A percentile compares a stretch with the other conserved stretches of the same genome.
These are phyloP conservation scores for Cladobotryum mycophilum DNA, from an alignment of 2,329 filamentous ascomycete species.

Conservation along the genomic window DNA sequence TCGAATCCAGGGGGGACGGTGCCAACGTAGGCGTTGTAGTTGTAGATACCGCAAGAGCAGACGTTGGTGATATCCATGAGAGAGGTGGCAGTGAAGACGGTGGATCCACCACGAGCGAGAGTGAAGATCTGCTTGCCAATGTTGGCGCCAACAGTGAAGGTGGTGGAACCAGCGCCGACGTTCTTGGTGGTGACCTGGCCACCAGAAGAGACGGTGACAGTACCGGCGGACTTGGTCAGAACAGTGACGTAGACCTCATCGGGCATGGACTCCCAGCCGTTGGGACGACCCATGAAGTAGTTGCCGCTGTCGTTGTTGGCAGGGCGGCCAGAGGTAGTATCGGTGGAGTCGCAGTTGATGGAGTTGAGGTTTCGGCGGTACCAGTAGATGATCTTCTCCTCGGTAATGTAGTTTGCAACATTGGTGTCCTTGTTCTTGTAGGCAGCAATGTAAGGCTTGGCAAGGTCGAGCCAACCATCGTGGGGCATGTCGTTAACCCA, in stretches of 20 bases:
- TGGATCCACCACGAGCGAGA: slow-evolving; percentile 34
- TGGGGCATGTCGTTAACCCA: slow-evolving; percentile 46
- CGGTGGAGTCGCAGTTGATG: slow-evolving; percentile 45
- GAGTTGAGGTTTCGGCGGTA: slow-evolving; percentile 43
- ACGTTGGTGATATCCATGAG: slow-evolving; percentile 42
- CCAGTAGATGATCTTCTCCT: slow-evolving; percentile 50
- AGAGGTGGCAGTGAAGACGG: slow-evolving; percentile 40
- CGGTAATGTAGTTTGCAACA: slow-evolving; percentile 35
- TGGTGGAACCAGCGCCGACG: slow-evolving; percentile 20
- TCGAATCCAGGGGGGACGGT: slow-evolving; percentile 32
- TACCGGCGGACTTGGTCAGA: slow-evolving; percentile 39
- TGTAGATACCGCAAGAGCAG: slow-evolving; percentile 49
- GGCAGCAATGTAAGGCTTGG: slow-evolving; percentile 46
- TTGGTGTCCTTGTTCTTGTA: slow-evolving; percentile 40
- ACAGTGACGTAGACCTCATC: slow-evolving; percentile 49
- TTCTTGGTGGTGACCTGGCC: slow-evolving; percentile 32
- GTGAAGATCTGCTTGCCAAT: slow-evolving; percentile 37
- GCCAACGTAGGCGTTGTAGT: slow-evolving; percentile 51
- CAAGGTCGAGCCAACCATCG: slow-evolving; percentile 46
- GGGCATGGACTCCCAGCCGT: slow-evolving; percentile 43
- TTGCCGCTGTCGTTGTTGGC: slow-evolving; percentile 42
- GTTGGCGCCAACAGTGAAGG: slow-evolving; percentile 39
- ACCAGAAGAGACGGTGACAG: slow-evolving; percentile 40
- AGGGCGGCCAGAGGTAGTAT: slow-evolving; percentile 38
- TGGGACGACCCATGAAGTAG: slow-evolving; percentile 45